These are phyloP conservation scores for Omphalea diandra DNA, from an alignment of 441 rosid genomes.

Conservation along the genomic window DNA sequence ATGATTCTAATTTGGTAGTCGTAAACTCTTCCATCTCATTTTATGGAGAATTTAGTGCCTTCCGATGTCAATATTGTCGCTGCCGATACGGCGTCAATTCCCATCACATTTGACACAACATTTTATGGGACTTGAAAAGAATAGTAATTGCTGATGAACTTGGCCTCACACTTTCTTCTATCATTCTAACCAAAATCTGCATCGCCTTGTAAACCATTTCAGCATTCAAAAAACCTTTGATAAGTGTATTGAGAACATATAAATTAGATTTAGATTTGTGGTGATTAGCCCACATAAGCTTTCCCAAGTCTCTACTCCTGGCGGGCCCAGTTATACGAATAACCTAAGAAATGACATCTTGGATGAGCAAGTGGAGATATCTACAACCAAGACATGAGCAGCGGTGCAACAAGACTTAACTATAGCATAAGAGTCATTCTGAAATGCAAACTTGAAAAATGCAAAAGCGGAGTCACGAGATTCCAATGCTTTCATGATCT, in stretches of 20 bases:
- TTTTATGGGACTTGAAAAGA: slow-evolving; percentile 52
- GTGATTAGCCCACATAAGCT: slow-evolving; percentile 54
- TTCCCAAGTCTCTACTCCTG: slow-evolving; percentile 44
- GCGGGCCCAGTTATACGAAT: slow-evolving; percentile 45
- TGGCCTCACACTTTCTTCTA: slow-evolving; percentile 46
- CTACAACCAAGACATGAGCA: slow-evolving; percentile 50
- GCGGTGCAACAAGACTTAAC: slow-evolving; percentile 43
- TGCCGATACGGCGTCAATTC: no score
- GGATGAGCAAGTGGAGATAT: slow-evolving; percentile 46
- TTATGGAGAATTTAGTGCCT: no score
- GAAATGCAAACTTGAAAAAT: slow-evolving; percentile 51
- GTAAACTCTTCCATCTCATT: no score
- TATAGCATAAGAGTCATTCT: slow-evolving; percentile 37
- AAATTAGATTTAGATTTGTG: slow-evolving; percentile 53
- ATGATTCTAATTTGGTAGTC: no score
- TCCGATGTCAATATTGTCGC: no score
- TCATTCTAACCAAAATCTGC: slow-evolving; percentile 47
- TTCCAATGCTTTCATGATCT: slow-evolving; percentile 43
- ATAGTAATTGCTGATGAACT: slow-evolving; percentile 50
- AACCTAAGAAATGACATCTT: slow-evolving; percentile 56
- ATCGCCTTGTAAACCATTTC: slow-evolving; percentile 47
- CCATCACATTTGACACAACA: no score
- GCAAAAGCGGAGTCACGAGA: slow-evolving; percentile 52
- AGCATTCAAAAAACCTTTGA: slow-evolving; percentile 51
- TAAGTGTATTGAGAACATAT: slow-evolving; percentile 54